These are phyloP conservation scores for Xylariaceae sp. DNA, from an alignment of 2,329 filamentous ascomycete genomes.

Conservation along the genomic window DNA sequence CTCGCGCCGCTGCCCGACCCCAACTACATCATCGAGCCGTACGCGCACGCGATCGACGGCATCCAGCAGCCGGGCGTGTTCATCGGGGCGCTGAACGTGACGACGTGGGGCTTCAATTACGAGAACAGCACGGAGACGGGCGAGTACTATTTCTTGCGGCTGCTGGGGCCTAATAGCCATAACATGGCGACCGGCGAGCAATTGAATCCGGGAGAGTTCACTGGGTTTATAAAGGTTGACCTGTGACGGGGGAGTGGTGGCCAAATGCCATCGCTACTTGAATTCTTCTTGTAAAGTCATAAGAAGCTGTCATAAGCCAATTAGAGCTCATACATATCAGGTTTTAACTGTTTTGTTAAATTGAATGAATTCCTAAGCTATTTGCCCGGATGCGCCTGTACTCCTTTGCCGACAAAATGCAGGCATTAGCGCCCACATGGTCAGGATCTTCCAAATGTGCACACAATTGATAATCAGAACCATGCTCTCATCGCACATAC, in stretches of 20 bases:
- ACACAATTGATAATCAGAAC: no score
- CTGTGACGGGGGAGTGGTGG: background rate
- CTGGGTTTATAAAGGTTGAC: conserved; percentile 15
- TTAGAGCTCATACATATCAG: no score
- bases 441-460: no score
- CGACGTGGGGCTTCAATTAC: conserved; percentile 20
- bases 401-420: no score
- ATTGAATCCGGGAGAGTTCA: conserved; percentile 15
- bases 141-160: conserved; percentile 16
- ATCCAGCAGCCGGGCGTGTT: conserved; percentile 12
- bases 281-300: no score
- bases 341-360: no score
- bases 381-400: no score
- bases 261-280: no score
- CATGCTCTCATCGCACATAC: no score
- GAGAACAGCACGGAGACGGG: conserved; percentile 16
- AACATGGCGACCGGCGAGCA: conserved; percentile 16
- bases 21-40: conserved; percentile 16
- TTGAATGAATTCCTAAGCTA: no score
- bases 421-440: no score
- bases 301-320: no score
- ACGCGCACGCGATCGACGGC: conserved; percentile 14
- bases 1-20: conserved; percentile 16
- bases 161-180: conserved; percentile 16
- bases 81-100: conserved; percentile 15